Evolutionary conservation across 2,329 filamentous ascomycete genomes (phyloP).

Genomic region (Colletotrichum theobromicola): DNA sequence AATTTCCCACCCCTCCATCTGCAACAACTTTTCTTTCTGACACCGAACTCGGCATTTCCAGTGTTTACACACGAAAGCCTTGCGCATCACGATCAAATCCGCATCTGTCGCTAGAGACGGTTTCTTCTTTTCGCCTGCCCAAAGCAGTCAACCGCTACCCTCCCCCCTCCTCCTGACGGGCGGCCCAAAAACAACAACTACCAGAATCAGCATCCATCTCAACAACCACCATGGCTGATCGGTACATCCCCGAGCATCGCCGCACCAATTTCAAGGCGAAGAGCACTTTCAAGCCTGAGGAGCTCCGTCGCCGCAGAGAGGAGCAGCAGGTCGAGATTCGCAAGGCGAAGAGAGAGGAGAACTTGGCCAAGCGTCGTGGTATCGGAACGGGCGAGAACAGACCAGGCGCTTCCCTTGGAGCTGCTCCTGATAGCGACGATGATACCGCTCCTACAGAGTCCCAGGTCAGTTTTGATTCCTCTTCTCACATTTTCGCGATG

Average conservation of each 20-base stretch:
- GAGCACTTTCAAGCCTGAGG: conserved; percentile 98
- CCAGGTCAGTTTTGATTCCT: conserved; percentile 71
- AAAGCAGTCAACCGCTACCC: background rate
- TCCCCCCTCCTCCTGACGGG: conserved; percentile 3
- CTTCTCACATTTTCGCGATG: background rate
- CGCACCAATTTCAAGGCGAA: conserved; percentile 99
- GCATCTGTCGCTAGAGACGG: background rate
- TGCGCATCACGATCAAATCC: background rate
- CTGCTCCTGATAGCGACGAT: conserved; percentile 96
- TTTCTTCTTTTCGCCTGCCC: background rate
- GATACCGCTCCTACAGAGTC: conserved; percentile 93
- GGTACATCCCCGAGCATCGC: conserved; percentile 99
- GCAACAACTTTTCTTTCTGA: conserved; percentile 16
- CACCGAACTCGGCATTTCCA: background rate
- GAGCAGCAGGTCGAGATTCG: conserved; percentile 99
- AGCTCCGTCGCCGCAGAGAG: conserved; percentile 96
- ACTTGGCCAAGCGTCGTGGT: conserved; percentile 96
- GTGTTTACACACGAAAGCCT: background rate
- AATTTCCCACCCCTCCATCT: conserved; percentile 17
- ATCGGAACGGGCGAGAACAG: conserved; percentile 83
- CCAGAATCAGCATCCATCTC: background rate
- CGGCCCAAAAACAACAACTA: background rate
- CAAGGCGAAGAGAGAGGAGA: conserved; percentile 98
- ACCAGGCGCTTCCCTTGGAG: conserved; percentile 82
- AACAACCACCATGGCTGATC: conserved; percentile 83